A percentile compares a stretch with the other conserved stretches of the same genome.
Conservation (phyloP, 768 basidiomycete species). For the Boletus edulis region DNA sequence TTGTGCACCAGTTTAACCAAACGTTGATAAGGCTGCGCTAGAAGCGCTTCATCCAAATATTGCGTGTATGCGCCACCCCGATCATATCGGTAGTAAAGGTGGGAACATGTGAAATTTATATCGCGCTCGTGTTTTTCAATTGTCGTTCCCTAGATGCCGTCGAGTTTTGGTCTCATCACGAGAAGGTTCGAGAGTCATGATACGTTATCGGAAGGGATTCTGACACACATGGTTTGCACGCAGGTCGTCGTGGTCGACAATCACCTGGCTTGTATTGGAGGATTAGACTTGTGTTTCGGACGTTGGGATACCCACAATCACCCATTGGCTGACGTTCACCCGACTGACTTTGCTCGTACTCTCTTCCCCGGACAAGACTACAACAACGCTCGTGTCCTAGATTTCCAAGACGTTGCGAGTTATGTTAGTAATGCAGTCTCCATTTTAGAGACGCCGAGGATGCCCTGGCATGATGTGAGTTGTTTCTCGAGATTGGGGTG, state of each 20-base stretch:
- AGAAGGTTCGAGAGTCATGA: conserved; percentile 49
- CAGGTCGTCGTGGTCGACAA: conserved; percentile 84
- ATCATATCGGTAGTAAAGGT: conserved; percentile 83
- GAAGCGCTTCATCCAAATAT: conserved; percentile 88
- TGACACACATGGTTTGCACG: neutral
- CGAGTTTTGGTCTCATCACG: conserved; percentile 91
- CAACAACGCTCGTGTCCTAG: conserved; percentile 84
- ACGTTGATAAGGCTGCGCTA: conserved; percentile 52
- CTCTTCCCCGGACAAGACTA: conserved; percentile 95
- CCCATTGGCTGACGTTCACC: conserved; percentile 90
- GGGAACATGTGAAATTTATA: neutral
- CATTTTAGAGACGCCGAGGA: conserved; percentile 64
- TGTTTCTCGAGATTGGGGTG: neutral
- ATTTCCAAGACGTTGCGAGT: conserved; percentile 81
- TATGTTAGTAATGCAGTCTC: conserved; percentile 71
- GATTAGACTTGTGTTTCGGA: conserved; percentile 94
- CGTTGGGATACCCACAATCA: conserved; percentile 94
- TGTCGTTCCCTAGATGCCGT: conserved; percentile 51
- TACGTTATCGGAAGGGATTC: neutral
- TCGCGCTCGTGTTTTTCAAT: neutral
- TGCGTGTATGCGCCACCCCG: conserved; percentile 85
- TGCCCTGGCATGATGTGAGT: conserved; percentile 96
- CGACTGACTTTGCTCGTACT: conserved; percentile 74
- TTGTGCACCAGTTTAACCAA: neutral
- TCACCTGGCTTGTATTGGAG: conserved; percentile 83